A percentile compares a stretch with the other conserved stretches of the same genome.
Evolutionary conservation across 148 eudicot species (phyloP).

Genomic region (Silene latifolia): DNA sequence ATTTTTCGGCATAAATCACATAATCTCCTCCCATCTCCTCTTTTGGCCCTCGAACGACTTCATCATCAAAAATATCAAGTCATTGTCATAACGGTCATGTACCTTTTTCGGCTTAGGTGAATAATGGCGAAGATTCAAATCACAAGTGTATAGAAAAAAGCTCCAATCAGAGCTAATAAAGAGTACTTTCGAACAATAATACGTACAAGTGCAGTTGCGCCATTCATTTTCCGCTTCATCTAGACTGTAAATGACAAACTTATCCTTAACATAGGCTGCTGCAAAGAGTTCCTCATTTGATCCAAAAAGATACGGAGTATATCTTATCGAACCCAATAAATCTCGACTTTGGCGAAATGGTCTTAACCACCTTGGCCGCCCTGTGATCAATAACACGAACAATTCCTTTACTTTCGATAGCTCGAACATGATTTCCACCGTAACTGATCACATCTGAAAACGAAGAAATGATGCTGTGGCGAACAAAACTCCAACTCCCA

Average conservation of each 20-base stretch:
- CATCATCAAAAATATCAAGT: too few species aligned
- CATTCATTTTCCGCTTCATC: background rate
- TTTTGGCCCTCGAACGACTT: too few species aligned
- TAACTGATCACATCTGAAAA: constrained; percentile 1
- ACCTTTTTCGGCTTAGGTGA: too few species aligned
- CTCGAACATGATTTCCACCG: background rate
- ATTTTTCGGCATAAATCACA: too few species aligned
- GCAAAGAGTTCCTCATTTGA: background rate
- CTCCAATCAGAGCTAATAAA: too few species aligned
- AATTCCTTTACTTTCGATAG: background rate
- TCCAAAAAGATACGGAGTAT: background rate
- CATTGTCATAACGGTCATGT: too few species aligned
- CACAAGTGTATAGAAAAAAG: too few species aligned
- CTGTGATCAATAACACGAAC: background rate
- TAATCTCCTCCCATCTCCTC: too few species aligned
- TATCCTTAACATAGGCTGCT: too few species aligned
- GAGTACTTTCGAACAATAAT: too few species aligned
- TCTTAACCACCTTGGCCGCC: background rate
- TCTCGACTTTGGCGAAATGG: background rate
- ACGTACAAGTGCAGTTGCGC: background rate
- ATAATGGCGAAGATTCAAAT: too few species aligned
- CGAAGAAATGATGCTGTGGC: background rate
- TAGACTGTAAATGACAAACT: too few species aligned
- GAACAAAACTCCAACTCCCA: background rate
- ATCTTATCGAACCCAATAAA: background rate